Conservation (phyloP, 495 filamentous ascomycete species). For the Penicillium pancosmium region DNA sequence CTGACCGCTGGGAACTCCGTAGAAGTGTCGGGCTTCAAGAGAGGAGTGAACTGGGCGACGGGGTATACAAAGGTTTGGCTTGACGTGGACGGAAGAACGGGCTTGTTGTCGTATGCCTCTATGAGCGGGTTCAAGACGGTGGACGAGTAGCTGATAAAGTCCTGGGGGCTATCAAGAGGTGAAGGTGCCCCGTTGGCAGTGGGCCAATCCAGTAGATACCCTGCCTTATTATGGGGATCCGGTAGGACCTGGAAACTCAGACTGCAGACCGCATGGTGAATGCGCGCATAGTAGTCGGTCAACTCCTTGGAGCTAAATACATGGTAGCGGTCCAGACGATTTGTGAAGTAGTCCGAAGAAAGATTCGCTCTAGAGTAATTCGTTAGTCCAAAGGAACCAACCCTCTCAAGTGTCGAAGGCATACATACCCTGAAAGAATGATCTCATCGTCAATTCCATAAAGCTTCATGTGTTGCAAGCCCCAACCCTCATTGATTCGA, state of each 20-base stretch:
- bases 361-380: slow-evolving; percentile 71
- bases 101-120: slow-evolving; percentile 42
- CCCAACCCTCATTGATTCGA: slow-evolving; percentile 97
- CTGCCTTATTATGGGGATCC: slow-evolving; percentile 53
- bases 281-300: slow-evolving; percentile 76
- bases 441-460: slow-evolving; percentile 97
- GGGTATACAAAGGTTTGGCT: slow-evolving; percentile 81
- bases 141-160: slow-evolving; percentile 70
- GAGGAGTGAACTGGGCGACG: slow-evolving; percentile 77
- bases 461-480: slow-evolving; percentile 98
- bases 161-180: slow-evolving; percentile 68
- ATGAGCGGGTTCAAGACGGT: slow-evolving; percentile 67
- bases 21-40: slow-evolving; percentile 76
- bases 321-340: slow-evolving; percentile 93
- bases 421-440: slow-evolving; percentile 79
- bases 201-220: slow-evolving; percentile 81
- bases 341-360: slow-evolving; percentile 93
- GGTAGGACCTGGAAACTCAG: slow-evolving; percentile 82
- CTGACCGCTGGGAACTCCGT: slow-evolving; percentile 86
- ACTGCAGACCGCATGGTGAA: slow-evolving; percentile 76
- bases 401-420: background rate
- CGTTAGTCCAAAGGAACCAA: slow-evolving; percentile 7
- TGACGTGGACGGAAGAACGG: slow-evolving; percentile 31
- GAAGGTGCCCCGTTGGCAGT: slow-evolving; percentile 67
- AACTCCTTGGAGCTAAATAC: slow-evolving; percentile 78